These are phyloP conservation scores for Aspergillus incahuasiensis DNA, from an alignment of 495 filamentous ascomycete species.

Conservation along the genomic window DNA sequence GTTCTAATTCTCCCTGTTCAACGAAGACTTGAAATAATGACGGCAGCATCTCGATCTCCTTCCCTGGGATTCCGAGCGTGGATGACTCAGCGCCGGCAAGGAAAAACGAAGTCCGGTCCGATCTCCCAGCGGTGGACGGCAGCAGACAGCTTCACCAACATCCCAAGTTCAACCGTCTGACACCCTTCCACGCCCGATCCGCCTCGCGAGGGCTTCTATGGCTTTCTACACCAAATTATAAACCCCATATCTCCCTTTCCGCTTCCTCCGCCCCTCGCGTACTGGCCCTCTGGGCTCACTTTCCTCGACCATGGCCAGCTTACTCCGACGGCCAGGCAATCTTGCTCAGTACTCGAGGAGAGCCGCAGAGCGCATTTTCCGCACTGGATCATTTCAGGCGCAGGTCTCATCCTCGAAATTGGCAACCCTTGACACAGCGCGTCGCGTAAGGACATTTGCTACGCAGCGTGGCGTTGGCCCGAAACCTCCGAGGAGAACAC, in stretches of 20 bases:
- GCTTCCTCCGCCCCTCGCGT: conserved; percentile 24
- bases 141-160: conserved; percentile 20
- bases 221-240: conserved; percentile 23
- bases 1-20: too few species aligned
- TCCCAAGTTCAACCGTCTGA: neutral
- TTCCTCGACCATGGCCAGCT: conserved; percentile 56
- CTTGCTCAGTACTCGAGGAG: conserved; percentile 58
- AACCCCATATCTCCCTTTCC: conserved; percentile 10
- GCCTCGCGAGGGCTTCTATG: conserved; percentile 22
- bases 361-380: conserved; percentile 42
- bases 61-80: conserved; percentile 18
- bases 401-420: conserved; percentile 34
- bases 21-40: too few species aligned
- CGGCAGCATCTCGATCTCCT: conserved; percentile 5
- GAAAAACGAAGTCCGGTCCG: conserved; percentile 22
- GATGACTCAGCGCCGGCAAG: conserved; percentile 29
- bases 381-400: conserved; percentile 36
- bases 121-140: conserved; percentile 11
- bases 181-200: neutral
- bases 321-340: conserved; percentile 62
- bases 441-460: conserved; percentile 52
- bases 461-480: conserved; percentile 44
- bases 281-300: conserved; percentile 35
- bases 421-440: conserved; percentile 43
- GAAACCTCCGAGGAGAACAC: conserved; percentile 42